Evolutionary conservation across 169 alveolate genomes (phyloP), one percentile per base, ranked within the genome.

Genomic region (Theileria equi): DNA sequence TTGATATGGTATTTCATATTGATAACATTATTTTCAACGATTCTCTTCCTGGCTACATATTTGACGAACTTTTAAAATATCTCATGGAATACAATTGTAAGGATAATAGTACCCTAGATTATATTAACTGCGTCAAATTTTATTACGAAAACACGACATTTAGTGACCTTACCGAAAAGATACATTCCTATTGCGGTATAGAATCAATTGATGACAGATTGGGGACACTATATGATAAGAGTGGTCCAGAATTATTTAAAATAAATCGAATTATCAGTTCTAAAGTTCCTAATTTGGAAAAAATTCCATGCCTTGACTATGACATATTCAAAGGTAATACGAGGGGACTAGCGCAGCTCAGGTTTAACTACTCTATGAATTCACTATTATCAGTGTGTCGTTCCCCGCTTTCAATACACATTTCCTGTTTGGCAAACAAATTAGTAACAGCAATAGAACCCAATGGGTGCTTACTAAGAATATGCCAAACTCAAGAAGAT

Each of bases 321-420:
- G 35, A 40, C 40, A 25, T 66, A 4, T 66, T 50, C 58, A 66
- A 48, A 36, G 25, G 25, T 1, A 66, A 66, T 48, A 66, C 78
- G 10, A 66, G 29, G 41, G 78, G 78, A n/a, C 36, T 66, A 17
- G 55, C 68, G 3, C 11, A 36, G 10, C 58, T 66, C n/a, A 47
- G 78, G 59, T 66, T 66, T 59, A 48, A 25, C 5, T 25, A 66
- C 55, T 21, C 78, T 3, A 66, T 66, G 78, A 66, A 66, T 32
- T 35, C 59, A 6, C 53, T 66, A 5, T 59, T 66, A n/a, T 3
- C 34, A 13, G 13, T 1, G 19, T 66, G 78, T 57, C 35, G 66
- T 19, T 53, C 35, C 13, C 78, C 78, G 0, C 11, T 66, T 57
- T 52, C 78, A 2, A 43, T 66, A 11, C 78, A 66, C 26, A n/a